Evolutionary conservation across 192 early-diverging fungal genomes (phyloP).

Genomic region (Mortierella hygrophila): DNA sequence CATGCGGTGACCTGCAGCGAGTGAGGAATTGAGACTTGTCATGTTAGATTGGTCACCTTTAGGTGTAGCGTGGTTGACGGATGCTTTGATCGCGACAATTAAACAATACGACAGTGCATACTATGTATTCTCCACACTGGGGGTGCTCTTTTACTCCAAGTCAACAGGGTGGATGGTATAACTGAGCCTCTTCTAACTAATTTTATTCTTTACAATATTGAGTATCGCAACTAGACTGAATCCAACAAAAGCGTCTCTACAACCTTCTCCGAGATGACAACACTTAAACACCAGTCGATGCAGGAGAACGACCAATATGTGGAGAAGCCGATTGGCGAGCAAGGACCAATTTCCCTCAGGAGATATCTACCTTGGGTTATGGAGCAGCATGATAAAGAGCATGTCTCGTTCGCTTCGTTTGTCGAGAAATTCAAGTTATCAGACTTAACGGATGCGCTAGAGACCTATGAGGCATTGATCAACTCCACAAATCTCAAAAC

Average conservation of each 20-base stretch:
- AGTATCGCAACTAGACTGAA: neutral
- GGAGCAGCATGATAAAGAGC: constrained; percentile 11
- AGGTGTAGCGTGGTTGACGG: constrained; percentile 21
- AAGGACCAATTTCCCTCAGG: neutral
- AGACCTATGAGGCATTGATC: constrained; percentile 12
- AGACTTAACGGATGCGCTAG: constrained; percentile 14
- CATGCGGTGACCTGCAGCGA: constrained; percentile 16
- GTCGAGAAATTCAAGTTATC: constrained; percentile 11
- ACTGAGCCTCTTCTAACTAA: neutral
- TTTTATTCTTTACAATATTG: neutral
- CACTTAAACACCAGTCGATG: neutral
- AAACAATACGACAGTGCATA: neutral
- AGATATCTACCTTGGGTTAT: constrained; percentile 10
- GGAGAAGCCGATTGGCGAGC: constrained; percentile 1
- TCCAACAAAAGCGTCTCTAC: neutral
- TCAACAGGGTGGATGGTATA: neutral
- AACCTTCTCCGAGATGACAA: constrained; percentile 9
- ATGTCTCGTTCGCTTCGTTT: constrained; percentile 28
- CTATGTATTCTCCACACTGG: constrained; percentile 19
- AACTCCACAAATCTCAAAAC: constrained; percentile 2
- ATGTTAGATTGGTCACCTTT: constrained; percentile 18
- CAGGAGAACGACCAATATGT: neutral
- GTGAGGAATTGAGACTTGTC: constrained; percentile 9
- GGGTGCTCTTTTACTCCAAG: neutral
- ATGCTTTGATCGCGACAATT: constrained; percentile 17